Evolutionary conservation across 2,329 filamentous ascomycete genomes (phyloP).

Genomic region (Venturia nashicola): DNA sequence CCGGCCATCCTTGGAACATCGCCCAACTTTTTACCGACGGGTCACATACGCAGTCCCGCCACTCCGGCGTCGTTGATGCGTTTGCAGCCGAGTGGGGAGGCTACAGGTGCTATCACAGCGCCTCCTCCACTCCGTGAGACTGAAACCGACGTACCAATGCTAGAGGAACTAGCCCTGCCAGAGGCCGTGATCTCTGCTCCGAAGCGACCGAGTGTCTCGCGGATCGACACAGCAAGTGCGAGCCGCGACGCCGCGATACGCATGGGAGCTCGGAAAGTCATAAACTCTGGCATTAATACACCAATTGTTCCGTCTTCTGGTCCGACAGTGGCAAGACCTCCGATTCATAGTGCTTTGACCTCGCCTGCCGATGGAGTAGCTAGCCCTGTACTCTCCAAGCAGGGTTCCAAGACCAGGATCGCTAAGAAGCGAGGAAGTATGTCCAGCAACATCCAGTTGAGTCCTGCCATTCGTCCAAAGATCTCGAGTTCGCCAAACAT

Average conservation of each 20-base stretch:
- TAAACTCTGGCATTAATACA: conserved; percentile 42
- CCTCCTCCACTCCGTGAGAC: neutral
- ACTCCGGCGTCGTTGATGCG: conserved; percentile 81
- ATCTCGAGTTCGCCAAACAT: conserved; percentile 76
- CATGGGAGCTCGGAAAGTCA: conserved; percentile 54
- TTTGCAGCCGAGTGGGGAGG: conserved; percentile 16
- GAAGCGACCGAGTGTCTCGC: conserved; percentile 34
- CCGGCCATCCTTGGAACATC: conserved; percentile 47
- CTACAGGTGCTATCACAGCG: neutral
- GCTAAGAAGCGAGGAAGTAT: conserved; percentile 60
- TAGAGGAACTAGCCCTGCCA: conserved; percentile 59
- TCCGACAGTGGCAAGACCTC: conserved; percentile 32
- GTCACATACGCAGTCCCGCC: conserved; percentile 41
- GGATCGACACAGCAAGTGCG: conserved; percentile 37
- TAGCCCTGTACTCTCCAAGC: neutral
- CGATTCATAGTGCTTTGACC: conserved; percentile 21
- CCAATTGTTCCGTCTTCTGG: neutral
- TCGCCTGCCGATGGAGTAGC: conserved; percentile 24
- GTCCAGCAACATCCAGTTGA: conserved; percentile 58
- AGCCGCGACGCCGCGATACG: conserved; percentile 44
- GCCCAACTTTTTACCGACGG: conserved; percentile 10
- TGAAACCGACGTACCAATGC: conserved; percentile 16
- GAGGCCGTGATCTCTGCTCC: conserved; percentile 50
- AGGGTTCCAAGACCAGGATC: conserved; percentile 33
- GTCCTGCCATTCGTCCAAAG: conserved; percentile 72